These are phyloP conservation scores for Apiospora phragmitis DNA, from an alignment of 2,329 filamentous ascomycete species.

Conservation along the genomic window DNA sequence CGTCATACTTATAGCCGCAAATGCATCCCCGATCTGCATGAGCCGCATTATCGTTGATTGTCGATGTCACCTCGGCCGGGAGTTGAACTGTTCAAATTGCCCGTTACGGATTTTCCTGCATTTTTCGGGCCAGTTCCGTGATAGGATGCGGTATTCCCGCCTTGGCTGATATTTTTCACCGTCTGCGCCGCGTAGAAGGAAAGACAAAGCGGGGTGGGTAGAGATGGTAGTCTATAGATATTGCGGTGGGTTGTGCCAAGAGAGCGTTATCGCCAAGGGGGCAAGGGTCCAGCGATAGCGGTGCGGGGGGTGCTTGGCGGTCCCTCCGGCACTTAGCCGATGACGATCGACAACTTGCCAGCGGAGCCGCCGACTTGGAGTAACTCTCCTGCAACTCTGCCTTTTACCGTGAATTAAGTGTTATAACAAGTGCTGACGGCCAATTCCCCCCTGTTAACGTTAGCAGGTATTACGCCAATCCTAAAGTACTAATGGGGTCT, in stretches of 20 bases:
- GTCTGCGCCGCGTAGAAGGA: neutral
- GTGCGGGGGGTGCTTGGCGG: neutral
- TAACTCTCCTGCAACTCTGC: neutral
- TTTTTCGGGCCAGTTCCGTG: neutral
- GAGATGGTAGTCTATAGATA: neutral
- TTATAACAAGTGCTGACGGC: too few species aligned
- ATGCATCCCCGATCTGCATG: neutral
- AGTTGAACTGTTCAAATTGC: neutral
- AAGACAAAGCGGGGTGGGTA: neutral
- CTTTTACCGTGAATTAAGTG: neutral
- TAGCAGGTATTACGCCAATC: too few species aligned
- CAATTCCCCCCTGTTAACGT: too few species aligned
- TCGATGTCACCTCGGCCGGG: neutral
- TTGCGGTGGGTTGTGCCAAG: neutral
- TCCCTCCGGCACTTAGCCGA: neutral
- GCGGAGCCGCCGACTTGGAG: neutral
- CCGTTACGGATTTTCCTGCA: neutral
- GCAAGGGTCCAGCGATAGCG: neutral
- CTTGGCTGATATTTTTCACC: neutral
- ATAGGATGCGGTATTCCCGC: neutral
- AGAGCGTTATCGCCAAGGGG: neutral
- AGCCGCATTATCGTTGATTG: neutral
- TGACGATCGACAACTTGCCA: neutral
- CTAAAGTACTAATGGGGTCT: too few species aligned
- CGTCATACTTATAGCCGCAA: neutral